Evolutionary conservation across 2,329 filamentous ascomycete species (phyloP).

Genomic region (Diplodia intermedia): DNA sequence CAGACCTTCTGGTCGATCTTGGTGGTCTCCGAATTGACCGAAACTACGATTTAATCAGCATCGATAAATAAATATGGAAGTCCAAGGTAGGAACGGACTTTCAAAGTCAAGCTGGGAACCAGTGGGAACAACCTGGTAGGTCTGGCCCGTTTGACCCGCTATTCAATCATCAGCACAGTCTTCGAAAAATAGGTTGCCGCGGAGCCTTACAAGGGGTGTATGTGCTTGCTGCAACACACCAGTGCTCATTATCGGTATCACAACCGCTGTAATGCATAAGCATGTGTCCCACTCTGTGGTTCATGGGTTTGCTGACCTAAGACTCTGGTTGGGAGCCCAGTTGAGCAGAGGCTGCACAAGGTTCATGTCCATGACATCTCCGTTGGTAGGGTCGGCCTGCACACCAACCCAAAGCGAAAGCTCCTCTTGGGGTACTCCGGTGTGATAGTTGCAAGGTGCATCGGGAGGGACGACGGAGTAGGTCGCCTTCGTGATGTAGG

Average conservation of each 20-base stretch:
- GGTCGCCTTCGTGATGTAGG: slow-evolving; percentile 33
- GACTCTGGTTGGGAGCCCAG: slow-evolving; percentile 22
- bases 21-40: slow-evolving; percentile 13
- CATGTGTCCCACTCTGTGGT: no score
- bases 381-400: slow-evolving; percentile 24
- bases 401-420: slow-evolving; percentile 32
- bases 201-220: slow-evolving; percentile 15
- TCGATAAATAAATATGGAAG: neutral
- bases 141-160: slow-evolving; percentile 4
- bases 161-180: neutral
- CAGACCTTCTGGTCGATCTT: slow-evolving; percentile 29
- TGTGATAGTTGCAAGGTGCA: slow-evolving; percentile 21
- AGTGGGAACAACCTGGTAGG: slow-evolving; percentile 5
- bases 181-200: neutral
- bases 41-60: neutral
- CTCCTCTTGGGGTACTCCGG: neutral
- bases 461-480: slow-evolving; percentile 30
- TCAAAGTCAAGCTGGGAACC: slow-evolving; percentile 17
- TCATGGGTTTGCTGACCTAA: neutral
- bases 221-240: slow-evolving; percentile 33
- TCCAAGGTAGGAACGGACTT: neutral
- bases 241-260: slow-evolving; percentile 26
- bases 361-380: slow-evolving; percentile 28
- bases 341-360: slow-evolving; percentile 33
- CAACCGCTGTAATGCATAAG: slow-evolving; percentile 5